Conservation (phyloP, 495 filamentous ascomycete genomes). For the Neurospora cerealis region DNA sequence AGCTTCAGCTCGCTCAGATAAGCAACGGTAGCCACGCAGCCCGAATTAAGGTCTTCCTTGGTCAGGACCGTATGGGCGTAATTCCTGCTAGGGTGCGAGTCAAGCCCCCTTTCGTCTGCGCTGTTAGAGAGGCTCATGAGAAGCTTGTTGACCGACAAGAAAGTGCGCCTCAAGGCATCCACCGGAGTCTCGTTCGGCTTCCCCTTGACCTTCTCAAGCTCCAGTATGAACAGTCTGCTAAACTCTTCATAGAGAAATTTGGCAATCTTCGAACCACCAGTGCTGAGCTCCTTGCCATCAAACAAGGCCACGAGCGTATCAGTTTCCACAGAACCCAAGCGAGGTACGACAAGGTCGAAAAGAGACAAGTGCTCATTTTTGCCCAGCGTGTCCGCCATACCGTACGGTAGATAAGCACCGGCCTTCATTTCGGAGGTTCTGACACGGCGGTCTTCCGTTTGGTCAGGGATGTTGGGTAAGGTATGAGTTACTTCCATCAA, state of each 20-base stretch:
- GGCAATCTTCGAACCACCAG: constrained; percentile 84
- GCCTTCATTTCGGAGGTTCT: constrained; percentile 89
- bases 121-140: constrained; percentile 79
- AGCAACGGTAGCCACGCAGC: constrained; percentile 83
- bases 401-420: constrained; percentile 70
- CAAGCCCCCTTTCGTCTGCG: constrained; percentile 56
- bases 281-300: constrained; percentile 78
- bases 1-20: constrained; percentile 84
- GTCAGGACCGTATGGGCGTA: constrained; percentile 47
- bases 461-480: constrained; percentile 84
- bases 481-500: constrained; percentile 94
- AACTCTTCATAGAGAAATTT: constrained; percentile 96
- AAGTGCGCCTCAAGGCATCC: constrained; percentile 79
- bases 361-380: constrained; percentile 90
- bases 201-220: constrained; percentile 59
- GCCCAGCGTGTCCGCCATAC: constrained; percentile 96
- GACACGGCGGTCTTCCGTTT: constrained; percentile 90
- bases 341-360: constrained; percentile 93
- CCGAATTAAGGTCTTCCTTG: constrained; percentile 79
- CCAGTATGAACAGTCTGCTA: constrained; percentile 67
- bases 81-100: constrained; percentile 41
- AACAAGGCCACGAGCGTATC: constrained; percentile 91
- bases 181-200: constrained; percentile 54
- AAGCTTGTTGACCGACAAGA: constrained; percentile 86
- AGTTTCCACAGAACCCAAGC: constrained; percentile 81